Conservation (phyloP, 768 basidiomycete species). For the Arthromyces matolae region DNA sequence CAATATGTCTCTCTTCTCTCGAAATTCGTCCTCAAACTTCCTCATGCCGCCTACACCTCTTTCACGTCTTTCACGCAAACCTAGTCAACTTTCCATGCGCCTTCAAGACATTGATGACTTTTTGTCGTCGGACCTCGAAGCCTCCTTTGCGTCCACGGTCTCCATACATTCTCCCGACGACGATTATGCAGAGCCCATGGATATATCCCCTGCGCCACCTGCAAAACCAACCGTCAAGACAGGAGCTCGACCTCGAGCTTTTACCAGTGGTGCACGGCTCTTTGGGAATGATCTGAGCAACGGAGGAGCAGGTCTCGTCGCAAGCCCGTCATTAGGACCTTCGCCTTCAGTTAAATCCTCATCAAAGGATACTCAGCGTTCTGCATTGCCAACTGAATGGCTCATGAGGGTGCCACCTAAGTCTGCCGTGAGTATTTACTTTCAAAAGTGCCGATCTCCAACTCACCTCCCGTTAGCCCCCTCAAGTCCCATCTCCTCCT, state of each 20-base stretch:
- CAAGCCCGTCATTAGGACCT: slow-evolving; percentile 29
- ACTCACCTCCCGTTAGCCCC: slow-evolving; percentile 28
- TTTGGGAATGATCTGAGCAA: slow-evolving; percentile 80
- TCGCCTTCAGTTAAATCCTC: slow-evolving; percentile 28
- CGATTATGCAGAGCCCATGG: slow-evolving; percentile 65
- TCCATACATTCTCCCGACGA: slow-evolving; percentile 72
- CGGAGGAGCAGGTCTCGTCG: slow-evolving; percentile 21
- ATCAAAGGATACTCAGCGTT: slow-evolving; percentile 57
- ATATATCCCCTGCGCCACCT: slow-evolving; percentile 69
- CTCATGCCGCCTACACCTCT: slow-evolving; percentile 44
- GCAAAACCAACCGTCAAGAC: slow-evolving; percentile 25
- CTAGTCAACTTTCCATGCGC: slow-evolving; percentile 38
- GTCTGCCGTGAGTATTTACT: slow-evolving; percentile 23
- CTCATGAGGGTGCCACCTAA: slow-evolving; percentile 26
- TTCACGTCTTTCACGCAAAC: slow-evolving; percentile 48
- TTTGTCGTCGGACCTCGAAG: slow-evolving; percentile 72
- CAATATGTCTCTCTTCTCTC: slow-evolving; percentile 56
- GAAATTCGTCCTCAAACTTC: slow-evolving; percentile 33
- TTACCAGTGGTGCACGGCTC: slow-evolving; percentile 59
- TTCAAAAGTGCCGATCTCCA: background rate
- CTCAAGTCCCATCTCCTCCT: slow-evolving; percentile 39
- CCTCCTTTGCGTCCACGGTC: slow-evolving; percentile 80
- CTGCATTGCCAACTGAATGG: slow-evolving; percentile 66
- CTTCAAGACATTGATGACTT: slow-evolving; percentile 61
- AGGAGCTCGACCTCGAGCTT: slow-evolving; percentile 55